Evolutionary conservation across 2,329 filamentous ascomycete species (phyloP).

Genomic region (Pseudopyrenochaeta lycopersici): DNA sequence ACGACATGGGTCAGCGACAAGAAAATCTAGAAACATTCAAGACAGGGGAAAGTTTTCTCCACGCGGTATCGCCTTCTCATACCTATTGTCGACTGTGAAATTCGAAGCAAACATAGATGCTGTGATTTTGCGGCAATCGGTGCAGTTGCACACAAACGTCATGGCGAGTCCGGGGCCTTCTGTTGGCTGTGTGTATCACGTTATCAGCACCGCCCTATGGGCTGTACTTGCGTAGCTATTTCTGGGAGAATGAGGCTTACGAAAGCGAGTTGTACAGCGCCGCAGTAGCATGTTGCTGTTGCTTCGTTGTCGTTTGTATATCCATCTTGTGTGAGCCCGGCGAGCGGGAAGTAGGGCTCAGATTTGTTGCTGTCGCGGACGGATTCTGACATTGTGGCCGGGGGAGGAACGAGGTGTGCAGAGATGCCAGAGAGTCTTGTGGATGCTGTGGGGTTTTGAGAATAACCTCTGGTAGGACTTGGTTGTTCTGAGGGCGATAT

Average conservation of each 20-base stretch:
- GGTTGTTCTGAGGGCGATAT: too few relatives aligned
- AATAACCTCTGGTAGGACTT: too few relatives aligned
- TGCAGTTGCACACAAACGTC: slow-evolving; percentile 68
- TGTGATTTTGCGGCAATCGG: slow-evolving; percentile 69
- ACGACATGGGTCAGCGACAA: not conserved
- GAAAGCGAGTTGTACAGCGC: slow-evolving; percentile 36
- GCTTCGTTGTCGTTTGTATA: slow-evolving; percentile 30
- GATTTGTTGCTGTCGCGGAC: slow-evolving; percentile 10
- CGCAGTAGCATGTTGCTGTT: slow-evolving; percentile 43
- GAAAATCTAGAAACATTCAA: too few relatives aligned
- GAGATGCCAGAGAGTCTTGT: too few relatives aligned
- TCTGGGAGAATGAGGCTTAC: slow-evolving; percentile 10
- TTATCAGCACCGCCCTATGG: not conserved
- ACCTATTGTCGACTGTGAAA: slow-evolving; percentile 58
- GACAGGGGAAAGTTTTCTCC: too few relatives aligned
- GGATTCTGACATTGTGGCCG: not conserved
- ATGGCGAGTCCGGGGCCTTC: slow-evolving; percentile 52
- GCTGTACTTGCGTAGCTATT: too few relatives aligned
- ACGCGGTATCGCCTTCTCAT: too few relatives aligned
- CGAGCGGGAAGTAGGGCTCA: slow-evolving; percentile 28
- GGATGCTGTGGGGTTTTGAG: too few relatives aligned
- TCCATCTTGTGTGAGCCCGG: slow-evolving; percentile 25
- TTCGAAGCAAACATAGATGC: slow-evolving; percentile 68
- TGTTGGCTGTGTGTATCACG: not conserved
- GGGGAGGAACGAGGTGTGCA: not conserved